A percentile compares a stretch with the other conserved stretches of the same genome.
Evolutionary conservation across 805 yeast species (phyloP).

Genomic region (Ogataea paraovalis): DNA sequence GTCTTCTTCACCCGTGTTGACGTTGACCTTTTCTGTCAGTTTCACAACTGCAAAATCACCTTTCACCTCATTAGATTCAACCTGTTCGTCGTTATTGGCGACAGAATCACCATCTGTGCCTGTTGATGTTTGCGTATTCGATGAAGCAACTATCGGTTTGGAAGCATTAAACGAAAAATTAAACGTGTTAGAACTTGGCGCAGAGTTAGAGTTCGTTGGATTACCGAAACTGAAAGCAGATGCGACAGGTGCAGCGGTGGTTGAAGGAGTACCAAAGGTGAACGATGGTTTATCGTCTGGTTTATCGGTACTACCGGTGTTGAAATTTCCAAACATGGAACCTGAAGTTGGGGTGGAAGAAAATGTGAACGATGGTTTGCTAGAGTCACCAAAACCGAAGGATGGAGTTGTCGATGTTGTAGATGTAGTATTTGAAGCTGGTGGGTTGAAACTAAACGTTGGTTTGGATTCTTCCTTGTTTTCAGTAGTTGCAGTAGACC

Average conservation of each 20-base stretch:
- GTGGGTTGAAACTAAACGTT: slow-evolving; percentile 1
- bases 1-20: slow-evolving; percentile 79
- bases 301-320: background rate
- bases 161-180: slow-evolving; percentile 26
- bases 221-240: slow-evolving; percentile 6
- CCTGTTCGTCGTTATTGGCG: background rate
- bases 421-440: slow-evolving; percentile 1
- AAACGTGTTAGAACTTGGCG: slow-evolving; percentile 8
- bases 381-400: slow-evolving; percentile 15
- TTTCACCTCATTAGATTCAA: slow-evolving; percentile 35
- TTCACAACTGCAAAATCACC: slow-evolving; percentile 45
- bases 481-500: slow-evolving; percentile 7
- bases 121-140: slow-evolving; percentile 1
- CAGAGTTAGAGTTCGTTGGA: slow-evolving; percentile 3
- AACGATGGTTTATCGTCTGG: slow-evolving; percentile 8
- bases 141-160: slow-evolving; percentile 6
- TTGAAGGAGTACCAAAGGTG: slow-evolving; percentile 3
- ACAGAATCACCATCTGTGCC: no score
- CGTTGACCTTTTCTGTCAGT: slow-evolving; percentile 49
- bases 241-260: slow-evolving; percentile 11
- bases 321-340: background rate
- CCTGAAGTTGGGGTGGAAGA: slow-evolving; percentile 4
- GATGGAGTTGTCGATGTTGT: slow-evolving; percentile 6
- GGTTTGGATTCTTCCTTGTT: slow-evolving; percentile 8
- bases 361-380: slow-evolving; percentile 7